phyloP scores from a whole-genome alignment of 2,329 filamentous ascomycete genomes.

The Colletotrichum eremochloae region DNA sequence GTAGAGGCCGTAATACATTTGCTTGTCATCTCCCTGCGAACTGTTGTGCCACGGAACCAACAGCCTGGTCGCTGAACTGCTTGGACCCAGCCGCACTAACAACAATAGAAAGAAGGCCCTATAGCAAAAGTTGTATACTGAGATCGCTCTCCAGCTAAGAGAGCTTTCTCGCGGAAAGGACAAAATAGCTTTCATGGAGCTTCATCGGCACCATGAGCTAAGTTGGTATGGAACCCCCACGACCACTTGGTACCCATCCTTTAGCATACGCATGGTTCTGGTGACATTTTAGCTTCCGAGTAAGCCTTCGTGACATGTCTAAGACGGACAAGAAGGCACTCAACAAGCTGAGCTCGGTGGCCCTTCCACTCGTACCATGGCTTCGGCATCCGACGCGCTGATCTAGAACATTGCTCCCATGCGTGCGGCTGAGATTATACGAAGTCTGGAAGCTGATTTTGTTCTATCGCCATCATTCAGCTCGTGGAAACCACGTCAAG shows the following conservation, averaged over 20 bases:
- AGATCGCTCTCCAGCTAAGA: background rate
- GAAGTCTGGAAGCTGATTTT: background rate
- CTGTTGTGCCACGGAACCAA: background rate
- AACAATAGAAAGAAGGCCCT: background rate
- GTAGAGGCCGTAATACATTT: slow-evolving; percentile 5
- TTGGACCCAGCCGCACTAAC: background rate
- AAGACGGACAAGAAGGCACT: background rate
- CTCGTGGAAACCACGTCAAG: slow-evolving; percentile 7
- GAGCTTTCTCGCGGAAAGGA: background rate
- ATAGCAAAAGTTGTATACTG: too few species aligned
- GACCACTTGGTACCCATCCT: background rate
- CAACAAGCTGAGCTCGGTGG: background rate
- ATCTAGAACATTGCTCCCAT: background rate
- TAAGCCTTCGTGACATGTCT: background rate
- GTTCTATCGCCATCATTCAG: slow-evolving; percentile 2
- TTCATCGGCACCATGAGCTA: background rate
- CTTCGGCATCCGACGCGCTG: background rate
- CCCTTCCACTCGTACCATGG: background rate
- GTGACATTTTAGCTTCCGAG: background rate
- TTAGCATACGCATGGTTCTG: background rate
- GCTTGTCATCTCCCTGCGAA: slow-evolving; percentile 4
- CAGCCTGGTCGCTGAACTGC: background rate
- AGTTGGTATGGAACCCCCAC: background rate
- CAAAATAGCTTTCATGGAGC: background rate
- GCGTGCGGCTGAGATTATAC: background rate